Evolutionary conservation across 192 early-diverging fungal genomes (phyloP), one percentile per base, ranked within the genome.

Genomic region (Coemansia sp.): DNA sequence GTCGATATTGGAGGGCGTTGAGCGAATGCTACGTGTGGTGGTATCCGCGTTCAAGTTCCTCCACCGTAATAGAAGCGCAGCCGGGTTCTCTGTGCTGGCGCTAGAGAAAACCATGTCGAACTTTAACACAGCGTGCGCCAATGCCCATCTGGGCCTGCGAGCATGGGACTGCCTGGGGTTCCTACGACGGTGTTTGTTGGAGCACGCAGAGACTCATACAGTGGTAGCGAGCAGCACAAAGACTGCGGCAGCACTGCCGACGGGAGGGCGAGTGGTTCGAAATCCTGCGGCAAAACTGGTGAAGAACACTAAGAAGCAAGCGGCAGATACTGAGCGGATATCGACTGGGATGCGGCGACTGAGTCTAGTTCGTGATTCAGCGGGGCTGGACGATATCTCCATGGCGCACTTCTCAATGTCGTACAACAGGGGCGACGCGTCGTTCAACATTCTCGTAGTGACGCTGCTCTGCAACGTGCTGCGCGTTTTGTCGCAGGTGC

Each of bases 101-200:
- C 71, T 82, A 3, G 80, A 82, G 50, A 76, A 77, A 40, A 82
- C 80, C 38, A 65, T 82, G 51, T 73, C 71, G 1, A 82, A 82
- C 45, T 74, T 71, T 61, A 62, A 46, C 0, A 77, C 71, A 5
- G 75, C 75, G 0, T 82, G 80, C 5, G 61, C 68, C n/a, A 82
- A 82, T 29, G 71, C 74, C 5, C 80, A 77, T 42, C 31, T 82
- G 3, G 75, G 80, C 2, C 2, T 55, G 42, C 45, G 53, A 1
- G 51, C 72, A 27, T 76, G 75, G 75, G 71, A 82, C 19, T 58
- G 61, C 12, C 59, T 82, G 71, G 61, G 50, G 31, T 40, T 82
- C 4, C 24, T 77, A 36, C 68, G 75, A 11, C 42, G 31, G 12
- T 50, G 66, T n/a, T 50, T 82, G 48, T 45, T 74, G 38, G 80